Percentiles rank a stretch among this genome's conserved stretches.
Evolutionary conservation across 2,329 filamentous ascomycete species (phyloP).

Genomic region (Pleomassaria siparia): DNA sequence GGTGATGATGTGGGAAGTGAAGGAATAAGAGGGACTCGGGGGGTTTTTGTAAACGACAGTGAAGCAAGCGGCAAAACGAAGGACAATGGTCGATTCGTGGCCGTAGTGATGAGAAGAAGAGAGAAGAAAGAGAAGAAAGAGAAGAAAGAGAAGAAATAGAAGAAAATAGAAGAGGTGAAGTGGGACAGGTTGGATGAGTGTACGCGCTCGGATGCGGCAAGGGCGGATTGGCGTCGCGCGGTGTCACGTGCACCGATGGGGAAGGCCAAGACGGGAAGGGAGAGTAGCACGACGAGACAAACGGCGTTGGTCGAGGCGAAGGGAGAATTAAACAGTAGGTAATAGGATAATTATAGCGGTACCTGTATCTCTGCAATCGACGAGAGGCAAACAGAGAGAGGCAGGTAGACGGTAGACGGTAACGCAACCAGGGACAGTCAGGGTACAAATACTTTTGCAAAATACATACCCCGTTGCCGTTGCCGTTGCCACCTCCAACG

Average conservation of each 20-base stretch:
- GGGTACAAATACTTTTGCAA: conserved; percentile 34
- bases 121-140: background rate
- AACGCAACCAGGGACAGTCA: conserved; percentile 23
- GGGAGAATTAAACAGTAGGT: conserved; percentile 13
- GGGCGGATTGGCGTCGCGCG: background rate
- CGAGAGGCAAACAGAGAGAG: conserved; percentile 4
- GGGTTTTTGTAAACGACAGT: no score
- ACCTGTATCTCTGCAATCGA: no score
- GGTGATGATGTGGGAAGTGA: conserved; percentile 1
- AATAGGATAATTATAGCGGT: no score
- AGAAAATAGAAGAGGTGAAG: background rate
- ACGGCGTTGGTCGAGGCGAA: conserved; percentile 8
- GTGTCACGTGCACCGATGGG: conserved; percentile 3
- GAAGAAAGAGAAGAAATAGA: background rate
- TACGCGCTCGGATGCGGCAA: background rate
- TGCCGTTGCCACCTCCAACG: no score
- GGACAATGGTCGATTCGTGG: background rate
- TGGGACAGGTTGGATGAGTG: background rate
- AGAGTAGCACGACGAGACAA: background rate
- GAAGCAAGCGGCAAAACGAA: conserved; percentile 2
- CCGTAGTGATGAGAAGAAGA: background rate
- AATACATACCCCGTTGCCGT: no score
- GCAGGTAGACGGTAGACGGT: conserved; percentile 12
- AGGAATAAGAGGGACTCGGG: background rate
- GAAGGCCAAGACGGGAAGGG: background rate